phyloP scores from a whole-genome alignment of 805 yeast species.

The Candida anglica region DNA sequence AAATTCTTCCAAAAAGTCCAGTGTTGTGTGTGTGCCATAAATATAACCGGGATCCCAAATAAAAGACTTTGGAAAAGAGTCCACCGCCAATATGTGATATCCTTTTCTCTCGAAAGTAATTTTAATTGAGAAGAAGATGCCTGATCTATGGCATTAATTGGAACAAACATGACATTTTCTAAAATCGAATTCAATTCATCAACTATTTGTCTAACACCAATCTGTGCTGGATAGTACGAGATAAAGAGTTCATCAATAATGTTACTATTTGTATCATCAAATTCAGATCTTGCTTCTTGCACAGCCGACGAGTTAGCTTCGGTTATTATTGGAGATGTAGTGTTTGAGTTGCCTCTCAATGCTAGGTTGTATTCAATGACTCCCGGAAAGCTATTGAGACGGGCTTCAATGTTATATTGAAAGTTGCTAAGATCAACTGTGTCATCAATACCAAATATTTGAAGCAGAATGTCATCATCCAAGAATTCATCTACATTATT shows the following conservation, averaged over 20 bases:
- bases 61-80: conserved; percentile 49
- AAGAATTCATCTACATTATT: conserved; percentile 8
- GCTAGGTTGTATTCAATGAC: conserved; percentile 20
- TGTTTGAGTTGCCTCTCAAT: conserved; percentile 10
- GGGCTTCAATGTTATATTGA: conserved; percentile 39
- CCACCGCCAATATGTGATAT: conserved; percentile 65
- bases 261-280: conserved; percentile 11
- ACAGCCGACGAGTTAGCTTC: conserved; percentile 12
- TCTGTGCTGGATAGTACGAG: conserved; percentile 42
- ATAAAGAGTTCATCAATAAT: conserved; percentile 36
- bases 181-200: conserved; percentile 41
- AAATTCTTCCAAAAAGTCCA: conserved; percentile 26
- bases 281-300: conserved; percentile 12
- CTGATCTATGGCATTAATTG: conserved; percentile 49
- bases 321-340: conserved; percentile 7
- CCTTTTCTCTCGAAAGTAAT: conserved; percentile 63
- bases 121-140: conserved; percentile 59
- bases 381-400: conserved; percentile 27
- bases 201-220: conserved; percentile 66
- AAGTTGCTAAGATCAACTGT: conserved; percentile 22
- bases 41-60: conserved; percentile 61
- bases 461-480: conserved; percentile 26
- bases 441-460: conserved; percentile 28
- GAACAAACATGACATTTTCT: conserved; percentile 50
- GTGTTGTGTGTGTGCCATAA: conserved; percentile 46